These are phyloP conservation scores for Leishmania tarentolae DNA, from an alignment of 208 protist genomes.

Conservation along the genomic window DNA sequence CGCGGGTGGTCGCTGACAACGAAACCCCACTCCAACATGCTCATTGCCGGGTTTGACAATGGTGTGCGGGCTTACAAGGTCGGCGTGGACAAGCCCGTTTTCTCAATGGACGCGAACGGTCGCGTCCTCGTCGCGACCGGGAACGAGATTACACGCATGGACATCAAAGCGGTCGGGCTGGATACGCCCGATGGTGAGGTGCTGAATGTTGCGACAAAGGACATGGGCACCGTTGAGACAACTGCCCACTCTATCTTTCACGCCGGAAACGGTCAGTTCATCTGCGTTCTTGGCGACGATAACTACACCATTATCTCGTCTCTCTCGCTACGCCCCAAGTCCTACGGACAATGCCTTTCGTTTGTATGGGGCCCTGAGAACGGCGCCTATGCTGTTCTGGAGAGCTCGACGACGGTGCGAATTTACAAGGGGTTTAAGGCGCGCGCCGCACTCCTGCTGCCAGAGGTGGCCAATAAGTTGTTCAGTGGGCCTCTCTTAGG, in stretches of 20 bases:
- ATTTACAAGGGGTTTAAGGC: constrained; percentile 97
- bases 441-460: constrained; percentile 76
- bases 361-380: constrained; percentile 95
- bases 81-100: constrained; percentile 95
- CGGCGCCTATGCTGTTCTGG: constrained; percentile 94
- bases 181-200: constrained; percentile 74
- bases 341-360: constrained; percentile 96
- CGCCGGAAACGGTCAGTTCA: constrained; percentile 95
- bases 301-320: constrained; percentile 99
- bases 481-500: constrained; percentile 93
- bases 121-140: constrained; percentile 95
- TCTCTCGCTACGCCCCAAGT: constrained; percentile 95
- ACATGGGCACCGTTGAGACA: constrained; percentile 96
- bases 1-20: constrained; percentile 94
- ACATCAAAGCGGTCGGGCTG: constrained; percentile 74
- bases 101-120: constrained; percentile 97
- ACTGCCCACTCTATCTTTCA: constrained; percentile 93
- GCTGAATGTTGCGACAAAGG: constrained; percentile 86
- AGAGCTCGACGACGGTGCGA: constrained; percentile 89
- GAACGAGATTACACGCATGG: constrained; percentile 94
- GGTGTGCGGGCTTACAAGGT: constrained; percentile 88
- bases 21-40: constrained; percentile 69
- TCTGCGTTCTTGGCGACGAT: constrained; percentile 94
- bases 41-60: constrained; percentile 95
- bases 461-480: constrained; percentile 57